Evolutionary conservation across 2,329 filamentous ascomycete species (phyloP), one percentile per base, ranked within the genome.

Genomic region (Fusarium oxysporum): DNA sequence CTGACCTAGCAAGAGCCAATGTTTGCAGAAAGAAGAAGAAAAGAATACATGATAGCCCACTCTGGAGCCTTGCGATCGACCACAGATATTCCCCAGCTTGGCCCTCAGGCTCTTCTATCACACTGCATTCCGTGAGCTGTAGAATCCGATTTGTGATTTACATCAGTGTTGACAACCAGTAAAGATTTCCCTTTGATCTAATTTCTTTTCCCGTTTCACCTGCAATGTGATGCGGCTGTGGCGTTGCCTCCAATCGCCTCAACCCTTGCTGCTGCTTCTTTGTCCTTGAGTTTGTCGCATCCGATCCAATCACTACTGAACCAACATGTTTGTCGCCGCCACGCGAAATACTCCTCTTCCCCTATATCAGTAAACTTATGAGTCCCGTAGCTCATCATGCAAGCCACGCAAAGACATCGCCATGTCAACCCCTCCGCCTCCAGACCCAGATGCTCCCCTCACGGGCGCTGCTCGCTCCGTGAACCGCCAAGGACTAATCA

Each of bases 401-500:
- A 25, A 51, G 47, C 47, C 30, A 35, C n/a, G 23, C 11, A 6
- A 11, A 17, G 5, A 23, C 23, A 10, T 17, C 54, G 37, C 7
- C 40, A 71, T 71, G 68, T 59, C 68, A 4, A 45, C 38, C 6
- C 25, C 61, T 61, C 68, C 38, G 2, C 51, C 13, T 5, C 43
- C 68, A 43, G 17, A 68, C 30, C 68, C 62, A 5, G 16, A 45
- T 7, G 68, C 68, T 45, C 68, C 68, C 2, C 62, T 71, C 23
- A 33, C 59, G 4, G 68, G 68, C 16, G 57, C 68, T n/a, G 56
- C 68, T 13, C 28, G 41, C 19, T 44, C 37, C 1, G 53, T 71
- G 17, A 25, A 67, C 13, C 68, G 45, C 21, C 38, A 41, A 9
- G 68, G 62, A 5, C 62, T 71, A 1, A 4, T 37, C 8, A 23